Evolutionary conservation across 768 basidiomycete species (phyloP), one percentile per base, ranked within the genome.

Genomic region (Pleurotus platypus): DNA sequence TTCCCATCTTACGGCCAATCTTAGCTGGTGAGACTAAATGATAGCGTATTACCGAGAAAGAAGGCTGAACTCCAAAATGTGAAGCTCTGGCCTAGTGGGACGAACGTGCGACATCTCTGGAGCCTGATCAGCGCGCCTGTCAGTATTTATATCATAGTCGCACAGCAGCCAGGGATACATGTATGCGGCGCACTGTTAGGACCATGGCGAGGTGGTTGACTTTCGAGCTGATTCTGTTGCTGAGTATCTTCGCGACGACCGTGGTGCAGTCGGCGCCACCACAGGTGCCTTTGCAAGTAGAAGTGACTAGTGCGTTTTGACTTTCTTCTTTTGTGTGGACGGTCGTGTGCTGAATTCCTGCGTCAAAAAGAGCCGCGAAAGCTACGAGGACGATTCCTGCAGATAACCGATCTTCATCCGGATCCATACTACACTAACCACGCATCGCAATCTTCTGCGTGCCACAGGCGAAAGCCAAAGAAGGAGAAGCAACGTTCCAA

Each of bases 331-430:
- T 5, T 39, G 11, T n/a, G 3, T 16, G 18, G 27, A 16, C 26
- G 12, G 57, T 54, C 51, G 57, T 56, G 55, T 56, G 55, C 55
- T 56, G 15, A 27, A 20, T 9, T 30, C 42, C 16, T 48, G 59
- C 38, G 47, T 55, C 40, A 54, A 63, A 64, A 67, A 78, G 76
- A 71, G 56, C 74, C 74, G 42, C 78, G 70, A 57, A 83, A 78
- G 66, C 74, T 89, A 16, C 81, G 82, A 57, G 88, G 89, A 8
- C 81, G 89, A 46, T 92, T 92, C 70, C 68, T 93, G 22, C 90
- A 92, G 59, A 84, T 93, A 60, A 90, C 89, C 18, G 92, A 94
- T 69, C 82, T 92, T 57, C 92, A 94, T 64, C 90, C 90, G 5
- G 57, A 55, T 58, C 49, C 49, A 18, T 72, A 80, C 69, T 93